Evolutionary conservation across 1,284 basidiomycete genomes (phyloP).

Genomic region (Sporisorium graminicola): DNA sequence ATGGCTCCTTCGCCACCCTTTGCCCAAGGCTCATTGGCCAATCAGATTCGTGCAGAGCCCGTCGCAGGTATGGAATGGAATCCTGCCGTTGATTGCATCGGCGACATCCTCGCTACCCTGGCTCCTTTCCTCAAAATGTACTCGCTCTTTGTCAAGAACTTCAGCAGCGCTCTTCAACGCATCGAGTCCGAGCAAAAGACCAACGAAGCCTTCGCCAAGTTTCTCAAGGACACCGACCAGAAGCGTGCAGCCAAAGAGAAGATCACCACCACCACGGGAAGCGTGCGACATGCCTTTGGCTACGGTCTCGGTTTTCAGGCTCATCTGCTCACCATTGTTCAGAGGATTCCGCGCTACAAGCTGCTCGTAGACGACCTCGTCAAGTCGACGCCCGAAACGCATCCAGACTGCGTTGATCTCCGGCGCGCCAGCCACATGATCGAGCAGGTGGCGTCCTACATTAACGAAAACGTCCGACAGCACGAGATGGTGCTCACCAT

Average conservation of each 20-base stretch:
- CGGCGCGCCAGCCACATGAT: constrained; percentile 54
- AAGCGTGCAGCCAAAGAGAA: constrained; percentile 32
- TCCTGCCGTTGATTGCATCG: constrained; percentile 54
- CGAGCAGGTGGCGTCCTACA: constrained; percentile 63
- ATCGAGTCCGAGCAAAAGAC: constrained; percentile 62
- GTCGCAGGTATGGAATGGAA: constrained; percentile 47
- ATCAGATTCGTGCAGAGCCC: constrained; percentile 62
- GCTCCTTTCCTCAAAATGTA: constrained; percentile 70
- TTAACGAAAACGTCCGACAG: constrained; percentile 67
- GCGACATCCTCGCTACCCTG: constrained; percentile 66
- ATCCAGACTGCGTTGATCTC: constrained; percentile 57
- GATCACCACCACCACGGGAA: constrained; percentile 16
- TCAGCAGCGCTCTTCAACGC: constrained; percentile 62
- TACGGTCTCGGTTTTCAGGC: constrained; percentile 67
- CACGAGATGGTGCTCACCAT: constrained; percentile 67
- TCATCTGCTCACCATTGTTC: constrained; percentile 66
- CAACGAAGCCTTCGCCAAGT: constrained; percentile 61
- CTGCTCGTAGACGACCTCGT: constrained; percentile 64
- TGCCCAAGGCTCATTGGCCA: constrained; percentile 68
- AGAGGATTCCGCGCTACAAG: constrained; percentile 68
- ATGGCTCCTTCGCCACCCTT: constrained; percentile 70
- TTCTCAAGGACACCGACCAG: constrained; percentile 61
- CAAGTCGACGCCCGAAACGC: constrained; percentile 57
- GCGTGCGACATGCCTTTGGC: constrained; percentile 44
- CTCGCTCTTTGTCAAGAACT: constrained; percentile 68